Percentiles rank a stretch among this genome's conserved stretches.
Evolutionary conservation across 345 rosid species (phyloP).

Genomic region (Lepidium didymum): DNA sequence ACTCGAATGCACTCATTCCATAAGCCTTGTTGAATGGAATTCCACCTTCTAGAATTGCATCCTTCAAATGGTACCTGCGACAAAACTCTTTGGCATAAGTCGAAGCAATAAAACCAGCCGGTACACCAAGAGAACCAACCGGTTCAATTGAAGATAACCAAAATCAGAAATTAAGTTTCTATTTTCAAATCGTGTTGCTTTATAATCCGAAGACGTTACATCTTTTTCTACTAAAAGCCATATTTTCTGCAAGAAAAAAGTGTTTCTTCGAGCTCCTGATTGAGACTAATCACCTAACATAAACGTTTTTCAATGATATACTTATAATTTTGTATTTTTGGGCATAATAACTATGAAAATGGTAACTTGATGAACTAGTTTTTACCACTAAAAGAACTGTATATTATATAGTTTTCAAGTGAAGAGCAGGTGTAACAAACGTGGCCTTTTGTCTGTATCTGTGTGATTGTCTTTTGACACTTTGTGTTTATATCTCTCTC

Average conservation of each 20-base stretch:
- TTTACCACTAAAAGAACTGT: conserved; percentile 1
- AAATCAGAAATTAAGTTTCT: background rate
- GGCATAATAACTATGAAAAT: background rate
- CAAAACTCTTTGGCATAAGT: conserved; percentile 1
- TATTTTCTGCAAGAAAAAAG: background rate
- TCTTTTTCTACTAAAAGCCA: background rate
- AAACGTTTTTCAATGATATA: background rate
- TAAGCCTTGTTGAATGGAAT: conserved; percentile 77
- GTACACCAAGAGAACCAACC: background rate
- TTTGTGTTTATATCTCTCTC: background rate
- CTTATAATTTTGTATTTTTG: background rate
- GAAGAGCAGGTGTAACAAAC: background rate
- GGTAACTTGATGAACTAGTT: background rate
- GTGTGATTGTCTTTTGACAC: conserved; percentile 9
- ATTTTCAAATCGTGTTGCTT: background rate
- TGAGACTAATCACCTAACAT: background rate
- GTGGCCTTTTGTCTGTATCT: conserved; percentile 10
- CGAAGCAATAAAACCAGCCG: background rate
- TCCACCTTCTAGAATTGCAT: conserved; percentile 72
- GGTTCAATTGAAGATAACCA: conserved; percentile 2
- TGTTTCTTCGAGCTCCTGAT: background rate
- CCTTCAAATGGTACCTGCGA: conserved; percentile 68
- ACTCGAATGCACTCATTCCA: conserved; percentile 73
- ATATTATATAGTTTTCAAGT: background rate
- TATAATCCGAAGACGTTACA: background rate